phyloP scores from a whole-genome alignment of 139 green algal species.

The Yamagishiella unicocca region DNA sequence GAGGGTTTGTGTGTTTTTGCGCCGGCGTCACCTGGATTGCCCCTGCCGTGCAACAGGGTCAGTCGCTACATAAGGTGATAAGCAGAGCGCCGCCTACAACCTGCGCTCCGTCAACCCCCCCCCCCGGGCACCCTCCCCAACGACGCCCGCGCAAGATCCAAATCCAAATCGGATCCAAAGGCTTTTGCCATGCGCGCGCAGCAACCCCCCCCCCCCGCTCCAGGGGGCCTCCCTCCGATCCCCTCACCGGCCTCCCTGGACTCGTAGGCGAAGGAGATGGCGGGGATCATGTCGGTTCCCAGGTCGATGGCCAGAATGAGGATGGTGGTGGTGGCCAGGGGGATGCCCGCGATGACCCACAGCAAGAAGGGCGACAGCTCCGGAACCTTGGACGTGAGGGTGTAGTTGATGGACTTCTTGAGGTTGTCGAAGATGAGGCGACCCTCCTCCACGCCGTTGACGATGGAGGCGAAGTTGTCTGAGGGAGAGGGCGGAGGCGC shows the following conservation, averaged over 20 bases:
- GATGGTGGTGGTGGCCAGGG: slow-evolving; percentile 77
- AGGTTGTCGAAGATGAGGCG: slow-evolving; percentile 91
- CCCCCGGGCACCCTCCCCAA: too few species aligned
- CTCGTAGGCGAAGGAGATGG: slow-evolving; percentile 91
- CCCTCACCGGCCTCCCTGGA: slow-evolving; percentile 65
- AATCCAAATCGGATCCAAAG: too few species aligned
- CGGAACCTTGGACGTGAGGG: slow-evolving; percentile 82
- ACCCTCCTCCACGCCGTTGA: slow-evolving; percentile 85
- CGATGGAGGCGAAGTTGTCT: slow-evolving; percentile 92
- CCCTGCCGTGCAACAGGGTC: too few species aligned
- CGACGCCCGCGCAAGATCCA: too few species aligned
- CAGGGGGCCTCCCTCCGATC: too few species aligned
- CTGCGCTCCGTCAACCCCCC: too few species aligned
- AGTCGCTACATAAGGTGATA: too few species aligned
- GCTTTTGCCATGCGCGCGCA: too few species aligned
- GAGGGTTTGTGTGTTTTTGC: too few species aligned
- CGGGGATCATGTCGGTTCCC: slow-evolving; percentile 84
- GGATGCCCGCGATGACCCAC: slow-evolving; percentile 73
- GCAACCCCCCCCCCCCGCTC: too few species aligned
- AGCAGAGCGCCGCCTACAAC: too few species aligned
- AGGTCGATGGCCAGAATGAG: slow-evolving; percentile 89
- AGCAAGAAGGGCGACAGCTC: slow-evolving; percentile 83
- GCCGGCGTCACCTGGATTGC: too few species aligned
- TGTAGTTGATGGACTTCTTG: slow-evolving; percentile 90
- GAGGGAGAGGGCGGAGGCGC: background rate